Conservation (phyloP, 257 asterid species). For the Osmanthus fragrans region DNA sequence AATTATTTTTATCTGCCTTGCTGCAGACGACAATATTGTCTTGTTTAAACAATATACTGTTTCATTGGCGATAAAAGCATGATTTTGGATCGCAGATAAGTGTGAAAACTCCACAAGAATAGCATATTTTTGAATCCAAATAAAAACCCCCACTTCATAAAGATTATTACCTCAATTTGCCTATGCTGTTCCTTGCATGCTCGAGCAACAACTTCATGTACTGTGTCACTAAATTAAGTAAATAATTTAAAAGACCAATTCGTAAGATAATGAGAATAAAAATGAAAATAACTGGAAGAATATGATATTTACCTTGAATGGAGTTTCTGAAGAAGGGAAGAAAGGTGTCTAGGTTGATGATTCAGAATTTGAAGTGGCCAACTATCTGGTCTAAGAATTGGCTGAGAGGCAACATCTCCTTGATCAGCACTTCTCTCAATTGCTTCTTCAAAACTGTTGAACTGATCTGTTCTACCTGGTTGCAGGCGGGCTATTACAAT, state of each 20-base stretch:
- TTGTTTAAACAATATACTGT: constrained; percentile 7
- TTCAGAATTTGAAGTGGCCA: constrained; percentile 94
- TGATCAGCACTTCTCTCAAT: constrained; percentile 65
- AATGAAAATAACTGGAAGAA: constrained; percentile 20
- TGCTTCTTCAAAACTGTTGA: constrained; percentile 75
- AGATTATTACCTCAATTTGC: constrained; percentile 79
- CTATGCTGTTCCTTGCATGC: constrained; percentile 99
- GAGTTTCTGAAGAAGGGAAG: constrained; percentile 95
- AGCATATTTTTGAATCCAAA: constrained; percentile 9
- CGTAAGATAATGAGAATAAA: constrained; percentile 11
- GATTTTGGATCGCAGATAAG: constrained; percentile 16
- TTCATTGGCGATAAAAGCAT: constrained; percentile 20
- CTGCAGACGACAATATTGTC: constrained; percentile 8
- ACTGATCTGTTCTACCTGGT: constrained; percentile 62
- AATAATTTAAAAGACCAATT: constrained; percentile 16
- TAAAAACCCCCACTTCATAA: not conserved
- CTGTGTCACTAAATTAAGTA: constrained; percentile 64
- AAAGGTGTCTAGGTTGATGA: constrained; percentile 87
- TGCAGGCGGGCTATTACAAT: constrained; percentile 56
- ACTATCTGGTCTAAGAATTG: constrained; percentile 56
- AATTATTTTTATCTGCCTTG: not conserved
- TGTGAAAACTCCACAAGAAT: constrained; percentile 11
- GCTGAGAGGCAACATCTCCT: constrained; percentile 56
- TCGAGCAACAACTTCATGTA: constrained; percentile 87
- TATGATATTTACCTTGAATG: constrained; percentile 74